phyloP scores from a whole-genome alignment of 1,284 basidiomycete species.

The Moesziomyces sp. region DNA sequence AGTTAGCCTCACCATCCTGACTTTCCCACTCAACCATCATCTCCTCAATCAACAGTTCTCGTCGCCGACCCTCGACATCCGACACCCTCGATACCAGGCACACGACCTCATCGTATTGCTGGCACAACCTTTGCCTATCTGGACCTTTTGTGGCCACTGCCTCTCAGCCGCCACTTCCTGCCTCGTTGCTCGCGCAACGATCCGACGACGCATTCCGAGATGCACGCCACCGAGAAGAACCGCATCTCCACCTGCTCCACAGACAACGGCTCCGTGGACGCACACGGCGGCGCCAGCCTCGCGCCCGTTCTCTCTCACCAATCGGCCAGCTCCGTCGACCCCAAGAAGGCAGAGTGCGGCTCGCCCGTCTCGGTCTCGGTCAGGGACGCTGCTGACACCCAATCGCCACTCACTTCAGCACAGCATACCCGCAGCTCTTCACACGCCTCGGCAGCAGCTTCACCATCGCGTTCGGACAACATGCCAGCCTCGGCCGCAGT shows the following conservation, averaged over 20 bases:
- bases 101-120: too few relatives aligned
- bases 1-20: too few relatives aligned
- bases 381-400: slow-evolving; percentile 4
- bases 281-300: slow-evolving; percentile 18
- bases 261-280: slow-evolving; percentile 24
- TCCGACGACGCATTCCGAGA: background rate
- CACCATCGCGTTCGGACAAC: background rate
- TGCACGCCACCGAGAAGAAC: slow-evolving; percentile 27
- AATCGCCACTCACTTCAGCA: background rate
- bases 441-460: slow-evolving; percentile 1
- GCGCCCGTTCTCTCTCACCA: slow-evolving; percentile 21
- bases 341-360: slow-evolving; percentile 15
- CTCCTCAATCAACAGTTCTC: too few relatives aligned
- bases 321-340: slow-evolving; percentile 10
- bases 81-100: too few relatives aligned
- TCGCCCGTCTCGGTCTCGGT: slow-evolving; percentile 9
- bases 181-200: background rate
- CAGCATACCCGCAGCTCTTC: background rate
- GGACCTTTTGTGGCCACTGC: too few relatives aligned
- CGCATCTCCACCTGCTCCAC: slow-evolving; percentile 37
- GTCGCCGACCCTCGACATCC: too few relatives aligned
- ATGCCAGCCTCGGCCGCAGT: slow-evolving; percentile 14
- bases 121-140: too few relatives aligned
- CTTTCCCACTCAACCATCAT: too few relatives aligned
- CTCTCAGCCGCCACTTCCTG: background rate